Conservation (phyloP, 2,329 filamentous ascomycete species). For the Mycosphaerella sp. region DNA sequence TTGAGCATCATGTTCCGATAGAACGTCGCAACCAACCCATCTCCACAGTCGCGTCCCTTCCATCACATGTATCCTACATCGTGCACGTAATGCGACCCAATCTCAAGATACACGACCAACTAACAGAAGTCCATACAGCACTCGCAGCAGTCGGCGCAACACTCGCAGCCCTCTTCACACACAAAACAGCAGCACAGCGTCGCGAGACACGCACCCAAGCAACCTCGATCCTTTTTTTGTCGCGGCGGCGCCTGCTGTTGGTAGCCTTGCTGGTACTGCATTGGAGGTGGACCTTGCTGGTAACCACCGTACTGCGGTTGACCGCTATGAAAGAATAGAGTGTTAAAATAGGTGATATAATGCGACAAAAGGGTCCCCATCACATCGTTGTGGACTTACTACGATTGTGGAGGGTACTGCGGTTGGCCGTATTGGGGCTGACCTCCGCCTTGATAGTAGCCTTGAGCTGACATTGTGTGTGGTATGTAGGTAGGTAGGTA, state of each 20-base stretch:
- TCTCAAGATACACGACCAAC: neutral
- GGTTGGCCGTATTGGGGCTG: slow-evolving; percentile 31
- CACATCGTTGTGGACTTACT: neutral
- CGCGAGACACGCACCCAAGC: slow-evolving; percentile 49
- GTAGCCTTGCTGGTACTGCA: slow-evolving; percentile 37
- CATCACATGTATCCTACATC: neutral
- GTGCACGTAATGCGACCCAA: neutral
- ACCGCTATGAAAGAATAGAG: slow-evolving; percentile 1
- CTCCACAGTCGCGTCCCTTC: neutral
- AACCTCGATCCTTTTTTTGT: slow-evolving; percentile 43
- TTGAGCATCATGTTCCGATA: neutral
- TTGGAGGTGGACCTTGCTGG: slow-evolving; percentile 35
- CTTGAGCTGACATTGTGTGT: slow-evolving; percentile 38
- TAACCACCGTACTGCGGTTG: slow-evolving; percentile 30
- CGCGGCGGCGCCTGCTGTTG: slow-evolving; percentile 35
- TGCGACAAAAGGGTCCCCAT: neutral
- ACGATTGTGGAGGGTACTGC: slow-evolving; percentile 24
- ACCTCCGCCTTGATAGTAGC: slow-evolving; percentile 35
- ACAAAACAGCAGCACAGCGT: slow-evolving; percentile 58
- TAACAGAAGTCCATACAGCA: slow-evolving; percentile 27
- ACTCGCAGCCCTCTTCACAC: slow-evolving; percentile 58
- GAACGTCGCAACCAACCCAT: neutral
- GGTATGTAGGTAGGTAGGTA: neutral
- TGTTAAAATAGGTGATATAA: neutral
- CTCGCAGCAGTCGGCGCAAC: slow-evolving; percentile 56